Conservation (phyloP, 176 grass and related monocot genomes). For the Aegilops umbellulata region DNA sequence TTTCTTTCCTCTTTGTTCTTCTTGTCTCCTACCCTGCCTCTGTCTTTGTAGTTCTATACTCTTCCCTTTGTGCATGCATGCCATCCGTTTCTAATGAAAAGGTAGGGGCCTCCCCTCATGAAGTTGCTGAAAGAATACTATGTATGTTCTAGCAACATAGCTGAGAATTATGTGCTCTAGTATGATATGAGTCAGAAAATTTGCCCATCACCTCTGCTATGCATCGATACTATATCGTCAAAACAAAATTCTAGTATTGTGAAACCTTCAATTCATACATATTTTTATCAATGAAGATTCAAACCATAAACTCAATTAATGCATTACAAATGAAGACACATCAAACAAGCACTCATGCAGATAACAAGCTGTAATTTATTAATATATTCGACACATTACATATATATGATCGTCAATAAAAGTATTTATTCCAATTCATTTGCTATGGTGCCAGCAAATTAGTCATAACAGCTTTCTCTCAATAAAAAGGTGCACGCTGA, state of each 20-base stretch:
- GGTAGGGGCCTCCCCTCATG: background rate
- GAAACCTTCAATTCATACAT: background rate
- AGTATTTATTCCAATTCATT: background rate
- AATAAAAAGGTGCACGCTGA: slow-evolving; percentile 48
- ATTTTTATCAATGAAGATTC: background rate
- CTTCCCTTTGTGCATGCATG: background rate
- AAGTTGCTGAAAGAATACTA: background rate
- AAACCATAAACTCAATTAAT: background rate
- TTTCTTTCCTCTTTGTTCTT: background rate
- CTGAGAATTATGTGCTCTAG: background rate
- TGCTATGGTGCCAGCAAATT: no score
- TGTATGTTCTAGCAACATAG: background rate
- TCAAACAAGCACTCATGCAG: background rate
- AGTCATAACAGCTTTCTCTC: background rate
- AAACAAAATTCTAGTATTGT: background rate
- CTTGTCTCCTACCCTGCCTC: background rate
- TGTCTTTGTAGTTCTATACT: background rate
- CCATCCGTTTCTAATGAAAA: background rate
- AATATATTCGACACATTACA: background rate
- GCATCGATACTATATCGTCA: background rate
- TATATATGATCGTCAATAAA: background rate
- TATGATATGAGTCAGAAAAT: background rate
- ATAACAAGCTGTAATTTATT: background rate
- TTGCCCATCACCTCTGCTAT: background rate
- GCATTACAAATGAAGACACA: background rate